Base-by-base conservation (phyloP, 2,329 filamentous ascomycete genomes). In the Colletotrichum sp. region DNA sequence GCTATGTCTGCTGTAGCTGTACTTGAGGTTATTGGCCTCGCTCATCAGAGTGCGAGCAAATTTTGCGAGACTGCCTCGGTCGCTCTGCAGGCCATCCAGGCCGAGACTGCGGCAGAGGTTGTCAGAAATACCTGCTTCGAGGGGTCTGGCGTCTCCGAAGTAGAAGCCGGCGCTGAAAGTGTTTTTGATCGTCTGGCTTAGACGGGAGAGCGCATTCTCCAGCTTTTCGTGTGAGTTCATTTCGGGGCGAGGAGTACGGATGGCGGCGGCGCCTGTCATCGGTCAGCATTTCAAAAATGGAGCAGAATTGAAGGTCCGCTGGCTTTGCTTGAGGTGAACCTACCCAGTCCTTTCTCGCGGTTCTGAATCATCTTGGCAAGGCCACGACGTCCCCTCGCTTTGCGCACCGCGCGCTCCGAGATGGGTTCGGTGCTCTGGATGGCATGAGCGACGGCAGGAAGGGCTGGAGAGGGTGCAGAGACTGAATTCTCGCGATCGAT, bases 1-100 rank as follows among this genome's bases (percentile, higher is more conserved):
- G 12, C n/a, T 4, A 3, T 61, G 12, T 34, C 10, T 28, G 30
- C 12, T n/a, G 59, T 61, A 34, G 28, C 18, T 34, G n/a, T 52
- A 52, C 26, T 61, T 61, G 59, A 61, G 18, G 0, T 34, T 21
- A 12, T 61, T 30, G 59, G 16, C 10, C 26, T 61, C 18, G 6
- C n/a, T 2, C 26, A 61, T 32, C 12, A 61, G 18, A 30, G 18
- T 13, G 18, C 59, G 18, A 13, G 28, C 59, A 18, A 61, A 61
- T 61, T 12, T 32, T 0, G n/a, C 8, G 0, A 61, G 59, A 0
- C 28, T 18, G 3, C 0, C 26, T 16, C 16, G n/a, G 0, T 34
- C 16, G 30, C 8, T n/a, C 13, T 16, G 16, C 26, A n/a, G 6
- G 26, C 59, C 28, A 4, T 13, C 12, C 26, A 61, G 18, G 59